These are phyloP conservation scores for Pogostemon cablin DNA, from an alignment of 257 asterid genomes.

Conservation along the genomic window DNA sequence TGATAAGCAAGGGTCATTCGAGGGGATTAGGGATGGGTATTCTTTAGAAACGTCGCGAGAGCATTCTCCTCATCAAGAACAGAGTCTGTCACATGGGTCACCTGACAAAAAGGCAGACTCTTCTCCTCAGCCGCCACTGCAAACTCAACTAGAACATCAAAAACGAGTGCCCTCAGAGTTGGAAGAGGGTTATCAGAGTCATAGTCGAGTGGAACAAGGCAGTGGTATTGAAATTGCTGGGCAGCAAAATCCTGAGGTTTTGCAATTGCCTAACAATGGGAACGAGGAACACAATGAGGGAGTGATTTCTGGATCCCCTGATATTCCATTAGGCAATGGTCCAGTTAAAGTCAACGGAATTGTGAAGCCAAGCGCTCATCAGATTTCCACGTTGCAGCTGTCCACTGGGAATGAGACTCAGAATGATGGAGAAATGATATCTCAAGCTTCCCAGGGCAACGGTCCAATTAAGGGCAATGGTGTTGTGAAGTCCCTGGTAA, in stretches of 20 bases:
- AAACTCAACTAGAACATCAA: conserved; percentile 14
- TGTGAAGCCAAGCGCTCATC: conserved; percentile 30
- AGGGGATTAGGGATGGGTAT: conserved; percentile 27
- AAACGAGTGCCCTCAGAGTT: conserved; percentile 7
- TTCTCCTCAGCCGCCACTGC: conserved; percentile 11
- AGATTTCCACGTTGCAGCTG: conserved; percentile 12
- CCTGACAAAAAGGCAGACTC: conserved; percentile 11
- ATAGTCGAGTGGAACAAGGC: conserved; percentile 20
- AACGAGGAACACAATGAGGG: conserved; percentile 26
- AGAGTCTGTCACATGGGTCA: conserved; percentile 17
- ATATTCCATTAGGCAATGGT: conserved; percentile 29
- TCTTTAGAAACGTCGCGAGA: conserved; percentile 21
- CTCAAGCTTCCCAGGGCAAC: conserved; percentile 32
- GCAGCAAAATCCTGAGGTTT: conserved; percentile 21
- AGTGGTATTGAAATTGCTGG: conserved; percentile 8
- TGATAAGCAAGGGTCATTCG: conserved; percentile 28
- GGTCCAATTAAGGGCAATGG: conserved; percentile 31
- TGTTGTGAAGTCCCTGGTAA: conserved; percentile 44
- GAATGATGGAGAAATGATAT: conserved; percentile 30
- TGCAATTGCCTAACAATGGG: background rate
- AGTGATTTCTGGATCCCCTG: conserved; percentile 13
- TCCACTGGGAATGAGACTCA: conserved; percentile 22
- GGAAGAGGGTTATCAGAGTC: conserved; percentile 17
- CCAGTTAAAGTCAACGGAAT: conserved; percentile 28
- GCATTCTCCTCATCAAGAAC: conserved; percentile 27